Base-by-base conservation (phyloP, 192 early-diverging fungal genomes). In the Mortierella hygrophila region DNA sequence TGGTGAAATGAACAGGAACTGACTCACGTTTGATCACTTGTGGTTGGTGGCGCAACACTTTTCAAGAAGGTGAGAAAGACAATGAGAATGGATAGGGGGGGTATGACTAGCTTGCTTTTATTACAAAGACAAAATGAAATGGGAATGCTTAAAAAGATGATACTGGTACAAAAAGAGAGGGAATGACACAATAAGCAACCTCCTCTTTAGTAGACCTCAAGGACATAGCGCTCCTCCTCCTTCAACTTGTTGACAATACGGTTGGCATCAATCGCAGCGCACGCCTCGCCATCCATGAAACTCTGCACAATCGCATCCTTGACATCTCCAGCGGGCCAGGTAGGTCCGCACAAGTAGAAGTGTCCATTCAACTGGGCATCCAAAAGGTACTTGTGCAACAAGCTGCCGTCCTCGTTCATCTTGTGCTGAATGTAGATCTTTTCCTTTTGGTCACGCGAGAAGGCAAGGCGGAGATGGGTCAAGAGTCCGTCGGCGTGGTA, bases 401-500 rank as follows among this genome's bases (percentile, higher is more conserved):
- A 82, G 60, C 90, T 90, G 9, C 92, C 88, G 82, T 99, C 98
- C 81, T 96, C 95, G 88, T 94, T 89, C 92, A 99, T 99, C 90
- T 94, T 94, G 91, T 98, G 95, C 91, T 99, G 98, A 80, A 99
- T 99, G 83, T 99, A 99, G 46, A 98, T 91, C 93, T 99, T 99
- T 40, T 96, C 90, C 75, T 94, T 93, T 82, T 98, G 98, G 88
- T 99, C 98, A 71, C 98, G 94, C 70, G 97, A 98, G 90, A 99
- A 99, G 42, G 98, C 98, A 42, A 98, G 91, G 44, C 97, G 93
- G 63, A 98, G 89, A 75, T 97, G 93, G 60, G 96, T 96, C n/a
- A 99, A 89, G 9, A 97, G 88, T 63, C 97, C 98, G 78, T 97
- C 97, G 46, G 91, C 91, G 63, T 96, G 94, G 90, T 98, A 99